A percentile compares a stretch with the other conserved stretches of the same genome.
Evolutionary conservation across 208 protist genomes (phyloP).

Genomic region (Leishmania arabica): DNA sequence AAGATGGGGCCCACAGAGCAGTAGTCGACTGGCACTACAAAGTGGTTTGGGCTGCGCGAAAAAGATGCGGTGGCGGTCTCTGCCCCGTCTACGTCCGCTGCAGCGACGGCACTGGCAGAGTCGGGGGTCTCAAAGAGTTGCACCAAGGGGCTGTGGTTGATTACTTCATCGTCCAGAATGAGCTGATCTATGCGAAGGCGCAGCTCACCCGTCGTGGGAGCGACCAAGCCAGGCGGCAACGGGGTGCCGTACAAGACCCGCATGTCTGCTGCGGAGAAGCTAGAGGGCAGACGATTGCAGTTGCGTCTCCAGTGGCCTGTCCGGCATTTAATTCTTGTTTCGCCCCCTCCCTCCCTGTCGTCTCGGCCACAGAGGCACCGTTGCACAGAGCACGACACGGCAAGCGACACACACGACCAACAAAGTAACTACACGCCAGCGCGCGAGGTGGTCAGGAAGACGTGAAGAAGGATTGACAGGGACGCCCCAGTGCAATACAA

Average conservation of each 20-base stretch:
- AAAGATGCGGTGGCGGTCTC: background rate
- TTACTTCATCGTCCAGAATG: constrained; percentile 66
- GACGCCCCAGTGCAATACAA: background rate
- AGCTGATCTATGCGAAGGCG: constrained; percentile 83
- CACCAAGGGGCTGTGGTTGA: constrained; percentile 62
- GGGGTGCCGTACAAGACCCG: constrained; percentile 69
- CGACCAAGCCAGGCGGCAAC: constrained; percentile 69
- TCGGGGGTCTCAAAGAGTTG: constrained; percentile 31
- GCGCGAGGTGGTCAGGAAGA: background rate
- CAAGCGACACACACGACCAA: background rate
- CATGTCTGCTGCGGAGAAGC: constrained; percentile 19
- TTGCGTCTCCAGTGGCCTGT: background rate
- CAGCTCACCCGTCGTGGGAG: constrained; percentile 76
- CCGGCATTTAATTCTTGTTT: background rate
- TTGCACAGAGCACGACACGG: background rate
- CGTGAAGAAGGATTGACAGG: background rate
- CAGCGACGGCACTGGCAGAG: background rate
- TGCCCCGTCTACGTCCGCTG: background rate
- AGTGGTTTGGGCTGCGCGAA: constrained; percentile 43
- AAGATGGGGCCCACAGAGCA: constrained; percentile 80
- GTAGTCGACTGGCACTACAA: constrained; percentile 77
- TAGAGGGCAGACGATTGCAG: background rate
- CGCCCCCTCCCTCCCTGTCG: background rate
- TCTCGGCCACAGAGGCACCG: background rate
- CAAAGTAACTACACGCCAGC: background rate